Percentiles rank a stretch among this genome's conserved stretches.
Conservation (phyloP, 2,329 filamentous ascomycete genomes). For the Pseudogymnoascus sp. region DNA sequence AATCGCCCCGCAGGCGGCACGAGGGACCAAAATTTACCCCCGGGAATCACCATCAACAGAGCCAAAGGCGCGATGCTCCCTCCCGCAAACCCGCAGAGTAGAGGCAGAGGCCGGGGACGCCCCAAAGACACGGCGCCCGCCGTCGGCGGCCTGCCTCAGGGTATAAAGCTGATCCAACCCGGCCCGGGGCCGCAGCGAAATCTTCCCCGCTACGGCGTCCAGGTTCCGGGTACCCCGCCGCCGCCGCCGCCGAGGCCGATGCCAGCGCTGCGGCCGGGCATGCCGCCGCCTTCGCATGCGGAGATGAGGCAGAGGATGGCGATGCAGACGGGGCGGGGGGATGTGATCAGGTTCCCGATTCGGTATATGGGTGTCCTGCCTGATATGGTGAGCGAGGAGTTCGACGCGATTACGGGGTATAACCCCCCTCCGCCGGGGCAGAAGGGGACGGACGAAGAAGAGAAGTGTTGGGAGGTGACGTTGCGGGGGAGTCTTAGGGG, state of each 20-base stretch:
- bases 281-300: background rate
- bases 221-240: background rate
- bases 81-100: background rate
- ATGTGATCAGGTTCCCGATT: background rate
- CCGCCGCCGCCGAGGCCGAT: background rate
- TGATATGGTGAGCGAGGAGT: background rate
- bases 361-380: background rate
- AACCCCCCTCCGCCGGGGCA: background rate
- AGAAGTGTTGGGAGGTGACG: background rate
- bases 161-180: background rate
- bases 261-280: background rate
- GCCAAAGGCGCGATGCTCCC: background rate
- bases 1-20: background rate
- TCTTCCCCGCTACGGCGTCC: background rate
- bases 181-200: no score
- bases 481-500: background rate
- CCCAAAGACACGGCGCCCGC: no score
- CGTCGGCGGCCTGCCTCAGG: background rate
- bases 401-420: background rate
- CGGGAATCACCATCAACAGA: background rate
- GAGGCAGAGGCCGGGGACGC: background rate
- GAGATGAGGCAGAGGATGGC: background rate
- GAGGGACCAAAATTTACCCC: background rate
- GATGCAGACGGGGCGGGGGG: background rate
- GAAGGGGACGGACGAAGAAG: background rate